Evolutionary conservation across 495 filamentous ascomycete species (phyloP).

Genomic region (Collariella sp.): DNA sequence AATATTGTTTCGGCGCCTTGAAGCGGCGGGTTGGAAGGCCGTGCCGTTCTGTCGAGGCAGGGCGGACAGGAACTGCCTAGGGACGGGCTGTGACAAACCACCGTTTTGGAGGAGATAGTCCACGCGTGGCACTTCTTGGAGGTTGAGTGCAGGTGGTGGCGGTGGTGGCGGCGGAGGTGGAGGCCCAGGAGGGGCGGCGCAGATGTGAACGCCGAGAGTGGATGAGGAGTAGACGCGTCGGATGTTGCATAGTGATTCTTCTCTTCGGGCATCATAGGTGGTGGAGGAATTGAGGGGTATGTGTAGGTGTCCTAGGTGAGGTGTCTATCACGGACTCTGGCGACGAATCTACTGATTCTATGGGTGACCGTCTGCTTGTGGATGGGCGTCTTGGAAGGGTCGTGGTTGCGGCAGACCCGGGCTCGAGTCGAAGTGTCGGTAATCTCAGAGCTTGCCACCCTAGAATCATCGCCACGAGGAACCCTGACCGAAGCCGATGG

Average conservation of each 20-base stretch:
- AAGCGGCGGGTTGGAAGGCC: slow-evolving; percentile 45
- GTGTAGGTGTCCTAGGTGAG: slow-evolving; percentile 50
- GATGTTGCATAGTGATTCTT: slow-evolving; percentile 23
- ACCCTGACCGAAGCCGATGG: slow-evolving; percentile 8
- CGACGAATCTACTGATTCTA: slow-evolving; percentile 34
- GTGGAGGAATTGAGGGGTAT: slow-evolving; percentile 43
- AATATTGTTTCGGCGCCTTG: slow-evolving; percentile 60
- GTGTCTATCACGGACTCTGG: slow-evolving; percentile 44
- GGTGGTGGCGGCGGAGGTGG: slow-evolving; percentile 69
- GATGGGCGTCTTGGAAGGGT: slow-evolving; percentile 51
- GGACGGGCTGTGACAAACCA: slow-evolving; percentile 58
- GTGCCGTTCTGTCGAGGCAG: slow-evolving; percentile 42
- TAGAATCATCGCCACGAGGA: slow-evolving; percentile 11
- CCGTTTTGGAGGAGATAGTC: slow-evolving; percentile 87
- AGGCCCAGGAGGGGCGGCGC: no score
- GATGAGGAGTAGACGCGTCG: slow-evolving; percentile 34
- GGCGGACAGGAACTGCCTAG: slow-evolving; percentile 55
- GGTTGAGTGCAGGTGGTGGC: slow-evolving; percentile 63
- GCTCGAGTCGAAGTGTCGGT: slow-evolving; percentile 22
- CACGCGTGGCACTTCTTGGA: slow-evolving; percentile 58
- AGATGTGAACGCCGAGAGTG: slow-evolving; percentile 25
- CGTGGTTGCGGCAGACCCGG: slow-evolving; percentile 46
- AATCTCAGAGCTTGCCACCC: slow-evolving; percentile 10
- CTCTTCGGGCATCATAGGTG: slow-evolving; percentile 26
- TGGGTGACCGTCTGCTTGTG: slow-evolving; percentile 22